Evolutionary conservation across 2,329 filamentous ascomycete species (phyloP), one percentile per base, ranked within the genome.

Genomic region (Paraconiothyrium sp.): DNA sequence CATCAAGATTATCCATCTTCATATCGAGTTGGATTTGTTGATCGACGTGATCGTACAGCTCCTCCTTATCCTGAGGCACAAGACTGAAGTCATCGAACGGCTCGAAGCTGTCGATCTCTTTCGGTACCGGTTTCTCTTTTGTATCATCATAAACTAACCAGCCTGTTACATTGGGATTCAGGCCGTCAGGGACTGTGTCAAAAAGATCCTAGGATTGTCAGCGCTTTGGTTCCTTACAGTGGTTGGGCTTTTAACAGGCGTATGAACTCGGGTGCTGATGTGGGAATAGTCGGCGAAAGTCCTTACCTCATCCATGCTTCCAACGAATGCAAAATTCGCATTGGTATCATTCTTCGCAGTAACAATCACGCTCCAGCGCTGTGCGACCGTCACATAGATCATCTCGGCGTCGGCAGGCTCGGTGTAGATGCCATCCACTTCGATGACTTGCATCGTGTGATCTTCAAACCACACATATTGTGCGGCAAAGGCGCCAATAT

Each of bases 21-120:
- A 84, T 61, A 39, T 84, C 78, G 8, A 95, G 82, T 47, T 85
- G 84, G 41, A 95, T 82, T 2, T 81, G 82, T 64, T 88, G 84
- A 76, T 90, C 87, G 0, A 91, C 89, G 8, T 88, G 80, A 1
- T 84, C 83, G 5, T 89, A 84, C 2, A 90, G 80, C 9, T 83
- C 79, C 76, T 87, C 80, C 49, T 86, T 85, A 72, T 96, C 92
- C 58, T 86, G 83, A 0, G 93, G 91, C 0, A 90, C 83, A 0
- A 97, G 84, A 0, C 79, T 84, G 65, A 91, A 88, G 72, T 97
- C 93, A 69, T 97, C 92, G 60, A 90, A 89, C 1, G 89, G 85
- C 27, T 89, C 79, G 51, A 92, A 88, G 13, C 86, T 84, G 48
- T 89, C 83, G 3, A 93, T 73, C 0, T 83, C 61, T 0, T 85